These are phyloP conservation scores for Selaginella tamariscina DNA, from an alignment of 75 land plant species.

Conservation along the genomic window DNA sequence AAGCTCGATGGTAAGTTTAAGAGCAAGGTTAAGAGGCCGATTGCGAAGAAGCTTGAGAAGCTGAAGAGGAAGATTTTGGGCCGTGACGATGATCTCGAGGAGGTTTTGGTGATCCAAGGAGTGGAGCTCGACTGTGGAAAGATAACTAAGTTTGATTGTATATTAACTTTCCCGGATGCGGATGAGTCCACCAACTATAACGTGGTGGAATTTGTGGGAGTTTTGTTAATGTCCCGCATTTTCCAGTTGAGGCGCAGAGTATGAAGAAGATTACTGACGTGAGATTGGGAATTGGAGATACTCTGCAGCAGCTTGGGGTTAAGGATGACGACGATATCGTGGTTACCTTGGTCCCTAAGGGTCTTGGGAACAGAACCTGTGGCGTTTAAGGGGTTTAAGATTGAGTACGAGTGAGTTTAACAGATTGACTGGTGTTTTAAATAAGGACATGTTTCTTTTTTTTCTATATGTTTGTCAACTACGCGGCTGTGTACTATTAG, in stretches of 20 bases:
- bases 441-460: too few relatives aligned
- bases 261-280: background rate
- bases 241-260: background rate
- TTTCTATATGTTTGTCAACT: too few relatives aligned
- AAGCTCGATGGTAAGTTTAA: background rate
- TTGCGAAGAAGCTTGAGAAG: background rate
- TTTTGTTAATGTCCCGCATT: conserved; percentile 21
- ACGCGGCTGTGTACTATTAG: too few relatives aligned
- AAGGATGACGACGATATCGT: conserved; percentile 2
- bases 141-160: conserved; percentile 25
- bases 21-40: background rate
- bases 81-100: background rate
- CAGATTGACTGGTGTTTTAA: too few relatives aligned
- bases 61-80: background rate
- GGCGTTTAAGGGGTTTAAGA: conserved; percentile 14
- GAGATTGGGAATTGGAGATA: conserved; percentile 17
- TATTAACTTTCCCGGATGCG: conserved; percentile 21
- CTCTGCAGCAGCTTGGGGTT: conserved; percentile 15
- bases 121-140: background rate
- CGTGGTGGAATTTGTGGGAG: conserved; percentile 23
- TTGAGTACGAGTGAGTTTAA: too few relatives aligned
- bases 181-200: conserved; percentile 13
- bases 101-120: conserved; percentile 14
- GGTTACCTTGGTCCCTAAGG: conserved; percentile 15
- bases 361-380: background rate